Conservation (phyloP, 148 eudicot genomes). For the Talinum fruticosum region DNA sequence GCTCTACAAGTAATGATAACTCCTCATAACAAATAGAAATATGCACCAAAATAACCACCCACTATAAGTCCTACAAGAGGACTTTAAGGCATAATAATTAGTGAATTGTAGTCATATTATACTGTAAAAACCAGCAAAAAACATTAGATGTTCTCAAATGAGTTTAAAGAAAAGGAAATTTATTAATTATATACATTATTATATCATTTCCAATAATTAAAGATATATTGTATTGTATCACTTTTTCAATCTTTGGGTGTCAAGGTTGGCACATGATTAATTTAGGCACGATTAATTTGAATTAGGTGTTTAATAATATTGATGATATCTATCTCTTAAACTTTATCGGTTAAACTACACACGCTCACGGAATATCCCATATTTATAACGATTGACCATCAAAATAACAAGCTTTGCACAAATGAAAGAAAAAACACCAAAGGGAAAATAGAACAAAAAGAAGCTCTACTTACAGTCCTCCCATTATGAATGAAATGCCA, state of each 20-base stretch:
- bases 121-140: not conserved
- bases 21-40: not conserved
- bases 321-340: too few species aligned
- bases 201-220: not conserved
- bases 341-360: not conserved
- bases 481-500: slow-evolving; percentile 71
- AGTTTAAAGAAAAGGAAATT: not conserved
- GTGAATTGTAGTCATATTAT: too few species aligned
- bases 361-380: not conserved
- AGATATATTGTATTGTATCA: not conserved
- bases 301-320: too few species aligned
- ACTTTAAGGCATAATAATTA: not conserved
- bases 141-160: not conserved
- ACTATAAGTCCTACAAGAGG: not conserved
- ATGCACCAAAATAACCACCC: not conserved
- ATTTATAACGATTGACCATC: not conserved
- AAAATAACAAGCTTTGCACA: not conserved
- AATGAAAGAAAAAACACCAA: not conserved
- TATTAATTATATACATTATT: too few species aligned
- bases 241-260: too few species aligned
- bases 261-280: too few species aligned
- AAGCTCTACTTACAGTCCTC: slow-evolving; percentile 68
- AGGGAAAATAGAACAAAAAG: not conserved
- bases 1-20: not conserved
- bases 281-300: not conserved